Percentiles rank a stretch among this genome's conserved stretches.
phyloP scores from a whole-genome alignment of 345 rosid genomes.

The Lepidium sativum region DNA sequence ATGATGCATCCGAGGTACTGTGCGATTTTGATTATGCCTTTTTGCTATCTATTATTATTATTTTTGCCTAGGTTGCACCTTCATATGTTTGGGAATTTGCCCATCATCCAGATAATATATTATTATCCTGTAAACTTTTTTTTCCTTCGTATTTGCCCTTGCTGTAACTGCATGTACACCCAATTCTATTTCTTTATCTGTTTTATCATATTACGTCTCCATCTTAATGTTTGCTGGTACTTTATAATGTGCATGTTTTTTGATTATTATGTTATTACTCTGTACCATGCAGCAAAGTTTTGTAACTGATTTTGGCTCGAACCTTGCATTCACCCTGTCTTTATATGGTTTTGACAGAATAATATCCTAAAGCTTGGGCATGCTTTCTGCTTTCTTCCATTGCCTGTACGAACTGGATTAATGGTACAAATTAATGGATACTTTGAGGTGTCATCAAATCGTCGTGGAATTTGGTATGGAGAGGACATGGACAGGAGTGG shows the following conservation, averaged over 20 bases:
- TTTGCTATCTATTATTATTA: not conserved
- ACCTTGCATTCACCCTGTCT: slow-evolving; percentile 13
- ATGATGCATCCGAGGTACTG: slow-evolving; percentile 51
- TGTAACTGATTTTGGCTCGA: slow-evolving; percentile 8
- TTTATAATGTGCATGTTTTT: slow-evolving; percentile 3
- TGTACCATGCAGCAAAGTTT: not conserved
- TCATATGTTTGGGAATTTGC: not conserved
- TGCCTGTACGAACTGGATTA: slow-evolving; percentile 91
- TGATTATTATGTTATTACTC: not conserved
- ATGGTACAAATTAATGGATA: slow-evolving; percentile 82
- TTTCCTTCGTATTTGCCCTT: not conserved
- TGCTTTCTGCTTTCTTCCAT: slow-evolving; percentile 92
- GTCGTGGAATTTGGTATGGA: slow-evolving; percentile 98
- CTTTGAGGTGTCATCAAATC: slow-evolving; percentile 94
- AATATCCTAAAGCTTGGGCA: slow-evolving; percentile 63
- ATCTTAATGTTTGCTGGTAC: not conserved
- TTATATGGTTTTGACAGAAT: slow-evolving; percentile 39
- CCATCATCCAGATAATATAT: not conserved
- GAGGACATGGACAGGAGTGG: slow-evolving; percentile 98
- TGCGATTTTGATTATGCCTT: not conserved
- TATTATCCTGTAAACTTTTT: not conserved
- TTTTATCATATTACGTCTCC: not conserved
- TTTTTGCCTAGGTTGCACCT: not conserved
- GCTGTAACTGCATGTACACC: not conserved
- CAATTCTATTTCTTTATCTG: not conserved